Conservation (phyloP, 805 yeast species). For the Brettanomyces naardenensis region DNA sequence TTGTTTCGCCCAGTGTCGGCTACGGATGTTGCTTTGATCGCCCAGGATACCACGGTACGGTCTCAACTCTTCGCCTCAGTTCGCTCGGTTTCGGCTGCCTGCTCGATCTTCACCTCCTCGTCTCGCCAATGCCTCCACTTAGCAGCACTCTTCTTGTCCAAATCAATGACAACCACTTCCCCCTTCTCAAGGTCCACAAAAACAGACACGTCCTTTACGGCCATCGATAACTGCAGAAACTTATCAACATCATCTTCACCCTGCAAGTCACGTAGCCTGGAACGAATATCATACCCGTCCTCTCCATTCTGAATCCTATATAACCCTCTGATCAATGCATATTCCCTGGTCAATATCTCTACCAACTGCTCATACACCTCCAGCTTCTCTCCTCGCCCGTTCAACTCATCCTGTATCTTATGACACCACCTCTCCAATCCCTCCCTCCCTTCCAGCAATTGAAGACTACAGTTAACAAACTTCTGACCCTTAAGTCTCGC, state of each 20-base stretch:
- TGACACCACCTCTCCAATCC: conserved; percentile 29
- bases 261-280: conserved; percentile 19
- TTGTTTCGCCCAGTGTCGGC: too few relatives aligned
- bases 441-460: conserved; percentile 23
- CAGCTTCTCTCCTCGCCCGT: background rate
- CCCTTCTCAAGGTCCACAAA: conserved; percentile 30
- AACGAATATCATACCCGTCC: conserved; percentile 24
- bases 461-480: conserved; percentile 34
- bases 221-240: conserved; percentile 37
- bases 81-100: too few relatives aligned
- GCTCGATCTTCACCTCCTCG: conserved; percentile 18
- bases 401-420: conserved; percentile 14
- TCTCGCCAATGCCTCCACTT: conserved; percentile 38
- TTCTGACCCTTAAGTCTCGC: conserved; percentile 23
- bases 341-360: conserved; percentile 6
- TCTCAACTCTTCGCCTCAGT: too few relatives aligned
- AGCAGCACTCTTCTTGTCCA: conserved; percentile 38
- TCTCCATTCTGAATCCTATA: conserved; percentile 29
- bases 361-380: conserved; percentile 4
- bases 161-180: conserved; percentile 31
- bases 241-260: conserved; percentile 34
- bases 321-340: conserved; percentile 10
- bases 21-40: too few relatives aligned
- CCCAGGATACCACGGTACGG: too few relatives aligned
- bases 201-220: conserved; percentile 45